Percentiles rank a stretch among this genome's conserved stretches.
These are phyloP conservation scores for Sextonia rubra DNA, from an alignment of 164 flowering plant genomes.

Conservation along the genomic window DNA sequence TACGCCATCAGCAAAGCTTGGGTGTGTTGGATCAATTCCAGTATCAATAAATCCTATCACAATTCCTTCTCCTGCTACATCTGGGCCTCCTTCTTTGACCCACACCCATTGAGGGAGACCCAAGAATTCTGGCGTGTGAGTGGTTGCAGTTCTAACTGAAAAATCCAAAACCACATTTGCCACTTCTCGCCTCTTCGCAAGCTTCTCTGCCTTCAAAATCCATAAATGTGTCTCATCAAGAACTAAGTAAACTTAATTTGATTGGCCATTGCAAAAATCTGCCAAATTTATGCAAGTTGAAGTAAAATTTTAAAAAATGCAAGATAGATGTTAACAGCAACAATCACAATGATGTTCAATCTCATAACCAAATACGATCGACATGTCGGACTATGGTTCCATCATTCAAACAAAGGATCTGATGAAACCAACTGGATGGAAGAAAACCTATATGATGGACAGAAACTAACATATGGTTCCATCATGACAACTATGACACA, in stretches of 20 bases:
- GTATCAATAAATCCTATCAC: conserved; percentile 94
- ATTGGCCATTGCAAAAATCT: not conserved
- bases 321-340: not conserved
- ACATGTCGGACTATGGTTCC: not conserved
- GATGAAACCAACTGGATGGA: not conserved
- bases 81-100: conserved; percentile 82
- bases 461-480: too few relatives aligned
- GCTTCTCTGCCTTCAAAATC: conserved; percentile 67
- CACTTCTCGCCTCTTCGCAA: conserved; percentile 73
- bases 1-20: conserved; percentile 68
- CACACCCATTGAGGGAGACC: conserved; percentile 95
- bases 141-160: conserved; percentile 89
- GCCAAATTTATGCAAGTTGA: not conserved
- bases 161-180: conserved; percentile 88
- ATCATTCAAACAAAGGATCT: not conserved
- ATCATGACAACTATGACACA: not conserved
- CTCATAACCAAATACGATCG: not conserved
- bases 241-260: not conserved
- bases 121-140: conserved; percentile 89
- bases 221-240: conserved; percentile 4
- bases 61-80: conserved; percentile 82
- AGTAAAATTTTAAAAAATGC: too few relatives aligned
- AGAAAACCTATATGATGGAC: not conserved
- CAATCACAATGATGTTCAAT: not conserved
- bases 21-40: conserved; percentile 96